Evolutionary conservation across 75 land plant genomes (phyloP), one percentile per base, ranked within the genome.

Genomic region (Selaginella tamariscina): DNA sequence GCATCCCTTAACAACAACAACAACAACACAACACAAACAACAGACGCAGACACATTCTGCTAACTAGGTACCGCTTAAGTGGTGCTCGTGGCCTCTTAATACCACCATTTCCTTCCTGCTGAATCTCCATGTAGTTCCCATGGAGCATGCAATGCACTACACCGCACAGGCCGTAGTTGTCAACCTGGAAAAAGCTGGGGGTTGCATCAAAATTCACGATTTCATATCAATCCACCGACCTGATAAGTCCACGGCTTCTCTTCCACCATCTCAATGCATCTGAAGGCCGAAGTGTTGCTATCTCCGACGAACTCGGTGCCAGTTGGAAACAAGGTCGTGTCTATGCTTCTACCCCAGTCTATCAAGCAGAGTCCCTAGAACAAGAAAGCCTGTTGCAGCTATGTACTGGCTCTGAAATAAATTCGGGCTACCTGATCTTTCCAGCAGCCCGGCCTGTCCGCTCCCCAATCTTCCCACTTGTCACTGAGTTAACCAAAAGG

Each of bases 311-410:
- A 87, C 69, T 82, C 70, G 26, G 81, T 82, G 8, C 76, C 72
- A 1, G 69, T 69, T 55, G 92, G 85, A 76, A 95, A 87, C 22
- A 91, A 87, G 28, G 56, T 80, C 32, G 77, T 66, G 56, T 95
- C 99, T 67, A 95, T 95, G 31, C 89, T 86, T 65, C 93, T 88
- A 54, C 99, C 99, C 97, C 97, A 95, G 67, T 95, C 99, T 24
- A 95, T 86, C 57, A 95, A 82, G 56, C 89, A 95, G 24, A 95
- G 81, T 8, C 99, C 99, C 99, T 95, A 80, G 24, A 21, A 56
- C 32, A 32, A 33, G 15, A 30, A 66, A 66, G n/a, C n/a, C n/a
- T n/a, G n/a, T n/a, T n/a, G n/a, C n/a, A n/a, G n/a, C n/a, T n/a
- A n/a, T n/a, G n/a, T n/a, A n/a, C n/a, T n/a, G n/a, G n/a, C n/a